These are phyloP conservation scores for Cytospora leucostoma DNA, from an alignment of 2,329 filamentous ascomycete genomes.

Conservation along the genomic window DNA sequence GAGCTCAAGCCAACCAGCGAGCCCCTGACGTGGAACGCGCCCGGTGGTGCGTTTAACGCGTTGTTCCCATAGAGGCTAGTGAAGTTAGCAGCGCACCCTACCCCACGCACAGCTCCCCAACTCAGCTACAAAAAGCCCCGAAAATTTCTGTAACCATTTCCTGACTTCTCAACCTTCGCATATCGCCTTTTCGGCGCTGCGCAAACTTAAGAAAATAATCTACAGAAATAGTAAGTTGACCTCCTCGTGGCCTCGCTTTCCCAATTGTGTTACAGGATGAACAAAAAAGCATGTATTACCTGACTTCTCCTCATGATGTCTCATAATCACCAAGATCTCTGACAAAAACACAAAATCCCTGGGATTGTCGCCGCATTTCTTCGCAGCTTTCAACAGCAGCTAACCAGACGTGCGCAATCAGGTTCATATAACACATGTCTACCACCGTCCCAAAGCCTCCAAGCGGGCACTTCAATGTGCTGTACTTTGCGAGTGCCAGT, in stretches of 20 bases:
- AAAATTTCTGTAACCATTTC: neutral
- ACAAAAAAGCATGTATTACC: slow-evolving; percentile 46
- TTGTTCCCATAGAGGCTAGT: neutral
- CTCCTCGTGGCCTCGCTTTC: neutral
- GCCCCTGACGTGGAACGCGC: neutral
- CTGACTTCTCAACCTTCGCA: neutral
- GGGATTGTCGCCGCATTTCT: slow-evolving; percentile 16
- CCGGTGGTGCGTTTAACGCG: slow-evolving; percentile 5
- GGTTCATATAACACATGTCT: slow-evolving; percentile 20
- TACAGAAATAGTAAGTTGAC: slow-evolving; percentile 36
- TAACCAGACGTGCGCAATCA: slow-evolving; percentile 29
- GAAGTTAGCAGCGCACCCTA: neutral
- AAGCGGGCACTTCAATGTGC: slow-evolving; percentile 70
- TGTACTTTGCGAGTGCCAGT: slow-evolving; percentile 79
- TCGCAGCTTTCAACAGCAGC: slow-evolving; percentile 28
- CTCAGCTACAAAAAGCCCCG: slow-evolving; percentile 16
- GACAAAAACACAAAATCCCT: slow-evolving; percentile 40
- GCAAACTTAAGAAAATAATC: neutral
- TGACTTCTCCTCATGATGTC: slow-evolving; percentile 53
- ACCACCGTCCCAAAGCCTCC: slow-evolving; percentile 50
- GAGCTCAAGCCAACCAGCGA: neutral
- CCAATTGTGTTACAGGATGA: slow-evolving; percentile 36
- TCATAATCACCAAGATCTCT: slow-evolving; percentile 72
- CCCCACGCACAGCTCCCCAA: neutral
- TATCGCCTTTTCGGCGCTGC: neutral